Percentiles rank a stretch among this genome's conserved stretches.
Evolutionary conservation across 352 stramenopile species (phyloP).

Genomic region (Globisporangium barbulae): DNA sequence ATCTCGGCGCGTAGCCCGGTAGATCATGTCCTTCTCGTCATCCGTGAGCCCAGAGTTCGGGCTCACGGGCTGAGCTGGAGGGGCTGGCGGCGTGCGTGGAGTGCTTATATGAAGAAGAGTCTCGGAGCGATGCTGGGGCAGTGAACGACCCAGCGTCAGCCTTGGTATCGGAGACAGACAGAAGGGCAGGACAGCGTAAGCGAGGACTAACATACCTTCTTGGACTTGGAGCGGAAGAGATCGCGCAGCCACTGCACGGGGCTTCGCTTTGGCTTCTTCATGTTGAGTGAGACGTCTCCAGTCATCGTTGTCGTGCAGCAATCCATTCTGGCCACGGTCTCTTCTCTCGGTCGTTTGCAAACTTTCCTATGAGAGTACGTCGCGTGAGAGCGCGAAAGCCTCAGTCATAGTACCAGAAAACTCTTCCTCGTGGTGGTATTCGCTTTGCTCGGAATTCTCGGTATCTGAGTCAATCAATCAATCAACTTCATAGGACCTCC

Average conservation of each 20-base stretch:
- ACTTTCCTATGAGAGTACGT: background rate
- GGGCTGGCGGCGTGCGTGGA: conserved; percentile 9
- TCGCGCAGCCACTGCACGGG: conserved; percentile 3
- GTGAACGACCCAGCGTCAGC: background rate
- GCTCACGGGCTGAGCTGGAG: conserved; percentile 8
- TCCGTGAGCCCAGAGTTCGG: conserved; percentile 24
- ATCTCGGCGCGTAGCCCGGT: conserved; percentile 8
- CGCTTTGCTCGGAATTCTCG: background rate
- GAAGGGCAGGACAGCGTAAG: no score
- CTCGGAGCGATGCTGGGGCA: background rate
- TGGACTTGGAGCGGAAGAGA: conserved; percentile 1
- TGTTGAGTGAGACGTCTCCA: background rate
- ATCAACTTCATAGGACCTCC: no score
- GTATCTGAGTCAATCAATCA: background rate
- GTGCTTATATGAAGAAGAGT: background rate
- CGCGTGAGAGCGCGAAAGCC: background rate
- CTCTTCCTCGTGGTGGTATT: background rate
- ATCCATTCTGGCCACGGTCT: background rate
- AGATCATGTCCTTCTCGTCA: conserved; percentile 31
- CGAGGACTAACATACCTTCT: background rate
- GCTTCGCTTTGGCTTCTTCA: background rate
- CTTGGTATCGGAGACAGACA: no score
- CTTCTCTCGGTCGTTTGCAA: background rate
- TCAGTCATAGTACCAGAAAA: background rate
- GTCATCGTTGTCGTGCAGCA: background rate